Evolutionary conservation across 176 grass and related monocot genomes (phyloP).

Genomic region (Phragmites australis): DNA sequence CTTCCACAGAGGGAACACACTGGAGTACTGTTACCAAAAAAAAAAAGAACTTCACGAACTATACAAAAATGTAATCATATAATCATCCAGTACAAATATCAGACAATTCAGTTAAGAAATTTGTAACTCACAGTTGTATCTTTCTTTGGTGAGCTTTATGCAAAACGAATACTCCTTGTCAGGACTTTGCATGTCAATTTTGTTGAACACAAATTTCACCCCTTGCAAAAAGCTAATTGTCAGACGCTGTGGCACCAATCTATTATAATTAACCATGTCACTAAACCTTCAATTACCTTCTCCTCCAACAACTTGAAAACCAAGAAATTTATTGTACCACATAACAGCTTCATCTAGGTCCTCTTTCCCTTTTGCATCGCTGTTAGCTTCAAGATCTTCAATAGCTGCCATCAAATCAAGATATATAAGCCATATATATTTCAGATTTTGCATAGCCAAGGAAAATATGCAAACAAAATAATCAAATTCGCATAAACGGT

Average conservation of each 20-base stretch:
- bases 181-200: slow-evolving; percentile 58
- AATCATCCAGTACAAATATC: background rate
- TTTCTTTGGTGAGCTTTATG: slow-evolving; percentile 64
- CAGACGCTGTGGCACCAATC: background rate
- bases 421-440: slow-evolving; percentile 22
- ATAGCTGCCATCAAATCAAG: slow-evolving; percentile 44
- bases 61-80: slow-evolving; percentile 4
- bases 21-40: slow-evolving; percentile 57
- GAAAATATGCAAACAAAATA: background rate
- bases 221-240: slow-evolving; percentile 48
- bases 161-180: slow-evolving; percentile 73
- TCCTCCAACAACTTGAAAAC: slow-evolving; percentile 69
- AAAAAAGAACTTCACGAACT: slow-evolving; percentile 17
- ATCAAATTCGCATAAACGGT: background rate
- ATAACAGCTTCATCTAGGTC: slow-evolving; percentile 54
- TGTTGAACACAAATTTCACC: slow-evolving; percentile 83
- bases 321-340: slow-evolving; percentile 85
- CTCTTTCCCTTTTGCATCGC: slow-evolving; percentile 35
- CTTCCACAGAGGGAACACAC: slow-evolving; percentile 62
- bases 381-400: slow-evolving; percentile 63
- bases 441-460: background rate
- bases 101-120: slow-evolving; percentile 1
- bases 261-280: slow-evolving; percentile 1
- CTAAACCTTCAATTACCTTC: slow-evolving; percentile 54
- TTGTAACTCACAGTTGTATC: slow-evolving; percentile 68